These are phyloP conservation scores for Zygosaccharomyces bailii DNA, from an alignment of 805 yeast species.

Conservation along the genomic window DNA sequence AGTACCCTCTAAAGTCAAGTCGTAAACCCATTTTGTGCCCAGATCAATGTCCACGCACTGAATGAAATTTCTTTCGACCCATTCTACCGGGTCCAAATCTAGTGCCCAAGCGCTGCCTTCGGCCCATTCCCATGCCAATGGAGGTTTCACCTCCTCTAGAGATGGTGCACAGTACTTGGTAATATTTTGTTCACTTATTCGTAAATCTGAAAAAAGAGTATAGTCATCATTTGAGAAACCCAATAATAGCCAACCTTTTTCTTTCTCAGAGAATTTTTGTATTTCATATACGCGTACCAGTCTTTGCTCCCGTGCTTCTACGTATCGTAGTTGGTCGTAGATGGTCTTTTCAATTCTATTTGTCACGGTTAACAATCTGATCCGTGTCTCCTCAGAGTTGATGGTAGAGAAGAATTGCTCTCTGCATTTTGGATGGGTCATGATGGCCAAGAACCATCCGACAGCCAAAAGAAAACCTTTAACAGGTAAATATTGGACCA, in stretches of 20 bases:
- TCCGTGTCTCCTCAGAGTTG: conserved; percentile 63
- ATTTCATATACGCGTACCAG: conserved; percentile 67
- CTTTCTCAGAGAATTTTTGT: conserved; percentile 47
- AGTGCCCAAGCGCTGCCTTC: conserved; percentile 54
- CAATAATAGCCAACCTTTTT: conserved; percentile 59
- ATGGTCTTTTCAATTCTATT: conserved; percentile 47
- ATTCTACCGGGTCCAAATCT: conserved; percentile 58
- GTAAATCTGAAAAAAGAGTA: conserved; percentile 44
- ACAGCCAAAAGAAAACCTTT: conserved; percentile 36
- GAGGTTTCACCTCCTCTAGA: conserved; percentile 48
- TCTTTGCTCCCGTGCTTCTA: conserved; percentile 43
- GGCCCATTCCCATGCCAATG: conserved; percentile 55
- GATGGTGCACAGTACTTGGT: conserved; percentile 19
- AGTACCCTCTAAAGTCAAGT: conserved; percentile 38
- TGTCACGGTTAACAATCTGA: conserved; percentile 45
- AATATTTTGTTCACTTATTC: conserved; percentile 32
- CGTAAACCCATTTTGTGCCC: conserved; percentile 87
- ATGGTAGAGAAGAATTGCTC: conserved; percentile 44
- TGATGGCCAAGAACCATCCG: conserved; percentile 49
- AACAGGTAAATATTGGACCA: conserved; percentile 36
- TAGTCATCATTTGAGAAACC: conserved; percentile 57
- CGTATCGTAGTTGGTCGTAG: conserved; percentile 38
- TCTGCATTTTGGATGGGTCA: conserved; percentile 54
- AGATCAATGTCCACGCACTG: conserved; percentile 60
- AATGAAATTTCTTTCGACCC: conserved; percentile 57